Base-by-base conservation (phyloP, 495 filamentous ascomycete genomes). In the Aspergillus ostianus region DNA sequence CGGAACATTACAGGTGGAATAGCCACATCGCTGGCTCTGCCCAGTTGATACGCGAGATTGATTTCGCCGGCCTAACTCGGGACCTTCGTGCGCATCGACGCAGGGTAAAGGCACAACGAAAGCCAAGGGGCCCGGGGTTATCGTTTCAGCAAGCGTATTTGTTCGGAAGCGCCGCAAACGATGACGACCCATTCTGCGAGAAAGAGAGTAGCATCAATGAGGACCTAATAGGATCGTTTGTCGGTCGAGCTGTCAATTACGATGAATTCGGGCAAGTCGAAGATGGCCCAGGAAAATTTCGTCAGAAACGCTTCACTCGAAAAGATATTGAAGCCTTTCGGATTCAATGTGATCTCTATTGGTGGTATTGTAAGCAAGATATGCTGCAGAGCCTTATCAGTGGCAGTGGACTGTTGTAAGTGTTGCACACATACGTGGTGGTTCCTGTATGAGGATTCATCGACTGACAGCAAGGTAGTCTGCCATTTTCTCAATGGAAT, bases 361-460 rank as follows among this genome's bases (percentile, higher is more conserved):
- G 94, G 94, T 98, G 91, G 92, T 98, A 89, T 73, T 86, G 81
- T 56, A 95, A 96, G 74, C 93, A 96, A 73, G 94, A 98, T 73
- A 84, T 88, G 6, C 90, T 92, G 65, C 93, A 97, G 70, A 92
- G 91, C 67, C 82, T 97, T 58, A 75, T 98, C 41, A 93, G 94
- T 64, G 94, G 90, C 2, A 90, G 92, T 59, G 79, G 82, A 52
- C 80, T 93, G 30, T 85, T 96, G 93, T 97, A 75, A 82, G 92
- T 82, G 44, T 26, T 47, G 17, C 17, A 6, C 46, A 15, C 36
- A 41, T 17, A 41, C 12, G 13, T 41, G 36, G 36, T 15, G 9
- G 15, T 46, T 15, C 5, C 56, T 12, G 13, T 53, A 45, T 0
- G 20, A 18, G 46, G 18, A n/a, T 32, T 30, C 15, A 51, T 32